These are phyloP conservation scores for Pseudodiploospora longispora DNA, from an alignment of 2,329 filamentous ascomycete genomes.

Conservation along the genomic window DNA sequence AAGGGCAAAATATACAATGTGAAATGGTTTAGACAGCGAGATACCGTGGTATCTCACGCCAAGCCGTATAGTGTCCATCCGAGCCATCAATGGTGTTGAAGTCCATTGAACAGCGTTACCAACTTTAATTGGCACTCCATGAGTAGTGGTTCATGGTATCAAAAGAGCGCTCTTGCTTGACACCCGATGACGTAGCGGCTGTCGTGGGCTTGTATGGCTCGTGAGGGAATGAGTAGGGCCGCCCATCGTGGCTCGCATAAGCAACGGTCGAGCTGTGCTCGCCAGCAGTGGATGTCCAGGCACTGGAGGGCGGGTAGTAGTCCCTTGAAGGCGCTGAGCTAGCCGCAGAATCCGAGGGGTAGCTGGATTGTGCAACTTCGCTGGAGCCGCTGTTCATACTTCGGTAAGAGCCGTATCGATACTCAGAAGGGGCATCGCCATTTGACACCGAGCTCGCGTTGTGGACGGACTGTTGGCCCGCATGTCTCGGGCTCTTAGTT, in stretches of 20 bases:
- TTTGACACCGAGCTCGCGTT: conserved; percentile 39
- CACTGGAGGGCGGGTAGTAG: conserved; percentile 44
- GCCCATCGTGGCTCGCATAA: conserved; percentile 37
- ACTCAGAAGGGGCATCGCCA: conserved; percentile 44
- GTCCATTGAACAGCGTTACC: no score
- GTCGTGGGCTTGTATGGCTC: conserved; percentile 37
- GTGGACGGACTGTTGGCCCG: conserved; percentile 45
- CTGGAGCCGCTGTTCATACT: conserved; percentile 19
- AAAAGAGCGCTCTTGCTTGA: conserved; percentile 34
- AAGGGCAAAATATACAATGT: no score
- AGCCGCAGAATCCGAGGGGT: conserved; percentile 22
- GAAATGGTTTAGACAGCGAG: no score
- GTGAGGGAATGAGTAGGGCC: conserved; percentile 40
- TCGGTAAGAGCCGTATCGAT: conserved; percentile 44
- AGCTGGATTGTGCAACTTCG: conserved; percentile 24
- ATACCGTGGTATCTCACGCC: no score
- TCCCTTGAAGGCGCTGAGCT: conserved; percentile 32
- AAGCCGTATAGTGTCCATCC: no score
- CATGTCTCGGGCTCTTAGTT: conserved; percentile 48
- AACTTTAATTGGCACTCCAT: conserved; percentile 42
- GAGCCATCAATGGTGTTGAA: no score
- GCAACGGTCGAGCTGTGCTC: conserved; percentile 36
- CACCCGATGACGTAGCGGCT: conserved; percentile 17
- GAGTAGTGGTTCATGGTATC: conserved; percentile 48
- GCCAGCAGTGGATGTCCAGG: conserved; percentile 44